These are phyloP conservation scores for Heracleum sosnowskyi DNA, from an alignment of 129 eudicot genomes.

Conservation along the genomic window DNA sequence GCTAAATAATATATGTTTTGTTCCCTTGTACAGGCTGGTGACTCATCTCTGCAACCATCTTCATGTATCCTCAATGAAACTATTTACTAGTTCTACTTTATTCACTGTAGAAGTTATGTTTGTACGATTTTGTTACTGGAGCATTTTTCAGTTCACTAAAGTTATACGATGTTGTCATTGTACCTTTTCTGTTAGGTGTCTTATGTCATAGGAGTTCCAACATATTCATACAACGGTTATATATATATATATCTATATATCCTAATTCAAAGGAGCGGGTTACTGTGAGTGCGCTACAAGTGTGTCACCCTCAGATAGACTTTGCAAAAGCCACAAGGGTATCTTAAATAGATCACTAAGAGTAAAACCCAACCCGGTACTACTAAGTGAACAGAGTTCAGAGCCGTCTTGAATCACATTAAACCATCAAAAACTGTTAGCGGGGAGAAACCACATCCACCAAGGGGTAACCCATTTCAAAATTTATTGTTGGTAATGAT, in stretches of 20 bases:
- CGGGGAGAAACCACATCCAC: not conserved
- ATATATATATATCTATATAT: too few relatives aligned
- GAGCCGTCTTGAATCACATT: not conserved
- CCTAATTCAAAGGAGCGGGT: not conserved
- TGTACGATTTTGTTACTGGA: not conserved
- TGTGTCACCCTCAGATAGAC: not conserved
- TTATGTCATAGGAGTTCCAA: not conserved
- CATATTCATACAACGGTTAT: not conserved
- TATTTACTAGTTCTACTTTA: not conserved
- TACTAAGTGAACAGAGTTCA: not conserved
- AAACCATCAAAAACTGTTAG: not conserved
- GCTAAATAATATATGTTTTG: not conserved
- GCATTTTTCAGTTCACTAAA: not conserved
- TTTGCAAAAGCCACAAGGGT: not conserved
- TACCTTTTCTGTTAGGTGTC: not conserved
- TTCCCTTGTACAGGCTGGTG: constrained; percentile 38
- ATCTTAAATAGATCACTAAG: not conserved
- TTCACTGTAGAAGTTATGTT: not conserved
- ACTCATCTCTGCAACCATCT: constrained; percentile 31
- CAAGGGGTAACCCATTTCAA: not conserved
- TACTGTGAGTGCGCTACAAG: not conserved
- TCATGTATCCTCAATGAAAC: constrained; percentile 53
- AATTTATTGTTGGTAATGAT: not conserved
- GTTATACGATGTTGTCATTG: not conserved
- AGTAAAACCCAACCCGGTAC: not conserved